Base-by-base conservation (phyloP, 75 land plant species). In the Selaginella tamariscina region DNA sequence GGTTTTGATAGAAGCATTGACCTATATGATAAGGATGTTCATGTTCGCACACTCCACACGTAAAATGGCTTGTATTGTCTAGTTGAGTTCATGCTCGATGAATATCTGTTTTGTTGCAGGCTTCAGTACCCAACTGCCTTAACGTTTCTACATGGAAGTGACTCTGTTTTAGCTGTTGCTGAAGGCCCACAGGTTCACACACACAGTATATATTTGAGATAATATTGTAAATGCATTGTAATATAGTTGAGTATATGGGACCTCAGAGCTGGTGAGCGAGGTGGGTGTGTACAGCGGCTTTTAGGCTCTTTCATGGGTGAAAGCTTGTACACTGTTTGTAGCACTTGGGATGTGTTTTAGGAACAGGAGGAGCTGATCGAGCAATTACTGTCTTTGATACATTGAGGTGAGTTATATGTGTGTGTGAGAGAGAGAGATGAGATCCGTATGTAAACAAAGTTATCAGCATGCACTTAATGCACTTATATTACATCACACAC, bases 111-210 rank as follows among this genome's bases (percentile, higher is more conserved):
- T 39, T 39, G 5, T 5, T 39, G 49, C 83, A 92, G 97, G 31
- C 73, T 92, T 65, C 85, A 78, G 86, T 81, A 86, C 77, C 97
- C 97, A 22, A 69, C 91, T 56, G 70, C 85, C 32, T 59, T 88
- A 56, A 77, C 76, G 59, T 92, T 84, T 60, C 64, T 82, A 31
- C 73, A 76, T 13, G 81, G 69, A 66, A 81, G 69, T 5, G 56
- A 60, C 39, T 70, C 75, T 33, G 31, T 79, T 20, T 71, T 92
- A 56, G 88, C 89, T 29, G 79, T 88, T 31, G 73, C 84, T 33
- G 93, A 92, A 77, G 97, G 93, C 49, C 78, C 83, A 33, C 89
- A 92, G 84, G 97, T 91, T n/a, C n/a, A n/a, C n/a, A n/a, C n/a
- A n/a, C n/a, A n/a, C n/a, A n/a, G n/a, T n/a, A n/a, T n/a, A n/a